These are phyloP conservation scores for Zoysia pacifica DNA, from an alignment of 176 grass and related monocot species.

Conservation along the genomic window DNA sequence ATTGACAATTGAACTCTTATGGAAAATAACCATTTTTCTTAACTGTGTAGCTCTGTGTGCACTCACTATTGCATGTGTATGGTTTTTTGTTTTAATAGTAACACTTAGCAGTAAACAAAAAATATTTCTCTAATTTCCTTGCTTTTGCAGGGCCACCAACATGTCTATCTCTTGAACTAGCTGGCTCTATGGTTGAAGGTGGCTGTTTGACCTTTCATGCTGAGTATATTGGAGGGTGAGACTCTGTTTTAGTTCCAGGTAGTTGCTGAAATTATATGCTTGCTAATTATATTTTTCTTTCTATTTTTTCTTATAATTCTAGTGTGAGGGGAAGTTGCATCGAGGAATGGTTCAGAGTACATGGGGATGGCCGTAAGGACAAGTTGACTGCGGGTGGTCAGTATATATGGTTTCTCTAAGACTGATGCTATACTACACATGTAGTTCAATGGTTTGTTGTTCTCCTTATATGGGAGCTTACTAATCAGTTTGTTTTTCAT, in stretches of 20 bases:
- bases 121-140: conserved; percentile 27
- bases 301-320: conserved; percentile 41
- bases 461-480: conserved; percentile 23
- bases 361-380: conserved; percentile 57
- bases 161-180: conserved; percentile 71
- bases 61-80: background rate
- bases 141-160: conserved; percentile 64
- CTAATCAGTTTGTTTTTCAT: conserved; percentile 29
- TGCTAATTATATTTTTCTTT: conserved; percentile 18
- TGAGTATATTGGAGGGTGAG: conserved; percentile 83
- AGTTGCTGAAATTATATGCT: conserved; percentile 22
- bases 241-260: conserved; percentile 24
- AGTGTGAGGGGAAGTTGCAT: conserved; percentile 86
- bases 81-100: conserved; percentile 19
- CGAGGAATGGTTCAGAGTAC: conserved; percentile 84
- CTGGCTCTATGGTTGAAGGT: conserved; percentile 81
- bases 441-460: conserved; percentile 18
- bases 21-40: conserved; percentile 34
- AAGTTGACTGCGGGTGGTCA: conserved; percentile 69
- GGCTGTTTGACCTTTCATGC: conserved; percentile 65
- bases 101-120: conserved; percentile 12
- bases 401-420: conserved; percentile 35
- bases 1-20: conserved; percentile 27
- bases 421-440: conserved; percentile 28
- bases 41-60: conserved; percentile 16